Evolutionary conservation across 83 land plant genomes (phyloP).

Genomic region (Larix sibirica): DNA sequence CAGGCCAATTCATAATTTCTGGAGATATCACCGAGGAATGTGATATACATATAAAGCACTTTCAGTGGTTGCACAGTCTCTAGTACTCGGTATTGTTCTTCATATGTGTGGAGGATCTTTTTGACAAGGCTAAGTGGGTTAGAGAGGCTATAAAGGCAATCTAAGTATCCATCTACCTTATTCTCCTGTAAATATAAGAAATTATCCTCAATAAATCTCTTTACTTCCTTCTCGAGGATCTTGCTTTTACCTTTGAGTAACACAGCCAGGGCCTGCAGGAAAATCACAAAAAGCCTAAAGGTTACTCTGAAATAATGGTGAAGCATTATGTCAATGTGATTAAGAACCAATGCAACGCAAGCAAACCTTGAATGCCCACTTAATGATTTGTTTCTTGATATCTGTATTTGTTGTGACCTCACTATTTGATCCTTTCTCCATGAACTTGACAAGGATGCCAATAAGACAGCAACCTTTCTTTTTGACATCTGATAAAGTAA

Average conservation of each 20-base stretch:
- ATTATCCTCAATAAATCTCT: conserved; percentile 13
- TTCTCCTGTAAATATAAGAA: conserved; percentile 10
- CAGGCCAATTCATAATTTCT: conserved; percentile 21
- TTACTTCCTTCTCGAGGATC: conserved; percentile 3
- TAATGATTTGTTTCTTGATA: conserved; percentile 13
- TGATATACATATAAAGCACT: conserved; percentile 23
- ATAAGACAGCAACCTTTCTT: neutral
- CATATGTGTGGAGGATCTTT: conserved; percentile 20
- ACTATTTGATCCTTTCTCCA: neutral
- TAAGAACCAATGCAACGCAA: neutral
- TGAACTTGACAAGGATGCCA: neutral
- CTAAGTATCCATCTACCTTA: conserved; percentile 11
- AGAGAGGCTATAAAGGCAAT: conserved; percentile 8
- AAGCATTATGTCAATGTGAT: neutral
- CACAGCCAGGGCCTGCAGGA: conserved; percentile 9
- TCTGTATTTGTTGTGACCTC: neutral
- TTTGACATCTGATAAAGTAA: conserved; percentile 1
- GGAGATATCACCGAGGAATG: conserved; percentile 25
- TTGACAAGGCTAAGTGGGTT: conserved; percentile 18
- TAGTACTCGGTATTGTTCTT: conserved; percentile 26
- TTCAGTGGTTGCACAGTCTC: conserved; percentile 15
- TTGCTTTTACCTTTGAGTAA: conserved; percentile 7
- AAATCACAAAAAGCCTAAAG: neutral
- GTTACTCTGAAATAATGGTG: neutral
- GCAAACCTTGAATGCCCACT: conserved; percentile 25